Conservation (phyloP, 2,329 filamentous ascomycete species). For the Stylonectria norvegica region DNA sequence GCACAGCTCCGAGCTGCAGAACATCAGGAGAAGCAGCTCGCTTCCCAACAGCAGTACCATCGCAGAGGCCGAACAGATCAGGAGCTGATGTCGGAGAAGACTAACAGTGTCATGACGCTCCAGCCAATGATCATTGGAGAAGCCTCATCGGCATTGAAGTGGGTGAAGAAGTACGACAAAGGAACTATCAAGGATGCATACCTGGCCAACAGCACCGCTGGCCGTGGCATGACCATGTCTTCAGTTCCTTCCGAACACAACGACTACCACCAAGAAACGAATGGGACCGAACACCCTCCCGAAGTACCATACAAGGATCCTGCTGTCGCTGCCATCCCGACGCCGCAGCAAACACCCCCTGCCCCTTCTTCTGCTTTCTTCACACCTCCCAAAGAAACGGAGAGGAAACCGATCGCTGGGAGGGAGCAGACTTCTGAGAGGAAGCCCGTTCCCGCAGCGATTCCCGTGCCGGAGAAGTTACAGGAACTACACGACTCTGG, state of each 20-base stretch:
- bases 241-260: conserved; percentile 34
- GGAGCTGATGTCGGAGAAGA: conserved; percentile 64
- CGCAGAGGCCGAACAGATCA: conserved; percentile 55
- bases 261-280: conserved; percentile 19
- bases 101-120: conserved; percentile 83
- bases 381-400: conserved; percentile 11
- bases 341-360: conserved; percentile 7
- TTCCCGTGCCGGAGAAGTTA: neutral
- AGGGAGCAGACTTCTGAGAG: too few species aligned
- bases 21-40: conserved; percentile 52
- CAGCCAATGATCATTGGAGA: conserved; percentile 82
- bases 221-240: conserved; percentile 54
- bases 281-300: conserved; percentile 27
- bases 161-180: conserved; percentile 94
- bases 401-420: too few species aligned
- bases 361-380: neutral
- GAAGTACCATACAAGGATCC: conserved; percentile 43
- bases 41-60: conserved; percentile 35
- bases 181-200: conserved; percentile 83
- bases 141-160: conserved; percentile 91
- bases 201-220: conserved; percentile 68
- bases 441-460: conserved; percentile 17
- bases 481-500: neutral
- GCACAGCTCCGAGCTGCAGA: conserved; percentile 74
- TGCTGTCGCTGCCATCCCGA: conserved; percentile 13